Percentiles rank a stretch among this genome's conserved stretches.
Evolutionary conservation across 2,329 filamentous ascomycete species (phyloP).

Genomic region (Apiospora rasikravindrae): DNA sequence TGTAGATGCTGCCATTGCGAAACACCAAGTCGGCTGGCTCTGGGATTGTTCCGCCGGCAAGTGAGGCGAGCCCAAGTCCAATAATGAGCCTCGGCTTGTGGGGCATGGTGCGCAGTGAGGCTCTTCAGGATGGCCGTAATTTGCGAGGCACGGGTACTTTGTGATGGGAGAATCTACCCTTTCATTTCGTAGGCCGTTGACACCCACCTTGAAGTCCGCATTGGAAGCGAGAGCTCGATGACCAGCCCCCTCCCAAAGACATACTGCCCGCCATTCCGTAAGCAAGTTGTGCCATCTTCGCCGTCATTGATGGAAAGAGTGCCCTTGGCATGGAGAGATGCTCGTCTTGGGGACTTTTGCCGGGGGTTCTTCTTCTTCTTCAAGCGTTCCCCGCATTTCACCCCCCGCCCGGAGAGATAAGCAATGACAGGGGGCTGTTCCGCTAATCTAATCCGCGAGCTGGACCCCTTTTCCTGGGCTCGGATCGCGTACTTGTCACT

Average conservation of each 20-base stretch:
- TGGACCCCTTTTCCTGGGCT: background rate
- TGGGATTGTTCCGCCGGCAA: background rate
- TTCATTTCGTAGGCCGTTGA: background rate
- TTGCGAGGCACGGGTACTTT: background rate
- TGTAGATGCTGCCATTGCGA: background rate
- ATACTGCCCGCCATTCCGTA: background rate
- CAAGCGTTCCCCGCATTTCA: background rate
- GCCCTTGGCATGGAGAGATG: background rate
- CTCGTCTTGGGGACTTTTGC: background rate
- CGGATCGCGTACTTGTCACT: background rate
- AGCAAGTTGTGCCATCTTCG: background rate
- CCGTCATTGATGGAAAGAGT: background rate
- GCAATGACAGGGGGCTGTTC: background rate
- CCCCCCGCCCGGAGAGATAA: background rate
- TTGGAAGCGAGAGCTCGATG: background rate
- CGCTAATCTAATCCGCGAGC: background rate
- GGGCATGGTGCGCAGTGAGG: background rate
- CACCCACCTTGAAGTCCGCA: background rate
- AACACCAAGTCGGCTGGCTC: background rate
- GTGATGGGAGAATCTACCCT: background rate
- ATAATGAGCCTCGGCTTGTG: background rate
- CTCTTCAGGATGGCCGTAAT: background rate
- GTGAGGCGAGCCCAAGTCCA: background rate
- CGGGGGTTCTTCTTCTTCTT: background rate
- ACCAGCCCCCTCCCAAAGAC: too few species aligned